Evolutionary conservation across 2,329 filamentous ascomycete species (phyloP).

Genomic region (Aspergillus oerlinghausenensis): DNA sequence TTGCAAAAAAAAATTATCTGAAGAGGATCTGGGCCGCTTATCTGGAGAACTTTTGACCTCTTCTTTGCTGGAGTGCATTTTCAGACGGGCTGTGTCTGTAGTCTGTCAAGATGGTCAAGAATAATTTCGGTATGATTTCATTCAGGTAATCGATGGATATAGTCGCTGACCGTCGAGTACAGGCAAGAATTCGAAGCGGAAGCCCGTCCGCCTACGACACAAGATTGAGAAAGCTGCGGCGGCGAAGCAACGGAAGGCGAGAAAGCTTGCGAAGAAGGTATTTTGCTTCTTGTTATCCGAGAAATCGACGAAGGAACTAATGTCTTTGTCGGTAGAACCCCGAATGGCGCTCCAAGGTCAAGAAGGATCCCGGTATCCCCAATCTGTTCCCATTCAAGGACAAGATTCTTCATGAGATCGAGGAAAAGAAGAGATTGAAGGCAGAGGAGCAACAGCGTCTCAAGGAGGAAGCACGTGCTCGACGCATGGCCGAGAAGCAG

Average conservation of each 20-base stretch:
- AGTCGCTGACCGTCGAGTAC: conserved; percentile 5
- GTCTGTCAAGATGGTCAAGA: conserved; percentile 36
- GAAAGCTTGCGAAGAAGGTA: conserved; percentile 82
- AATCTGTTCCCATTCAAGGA: conserved; percentile 98
- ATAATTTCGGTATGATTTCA: conserved; percentile 26
- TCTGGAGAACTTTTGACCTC: conserved; percentile 10
- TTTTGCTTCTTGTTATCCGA: background rate
- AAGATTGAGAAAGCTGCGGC: conserved; percentile 92
- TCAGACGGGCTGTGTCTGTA: conserved; percentile 2
- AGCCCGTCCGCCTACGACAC: conserved; percentile 80
- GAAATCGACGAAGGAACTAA: conserved; percentile 5
- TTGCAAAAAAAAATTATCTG: conserved; percentile 23
- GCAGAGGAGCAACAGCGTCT: conserved; percentile 69
- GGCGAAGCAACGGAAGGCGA: conserved; percentile 84
- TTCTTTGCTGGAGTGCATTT: conserved; percentile 9
- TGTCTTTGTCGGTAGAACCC: conserved; percentile 60
- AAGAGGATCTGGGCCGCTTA: conserved; percentile 16
- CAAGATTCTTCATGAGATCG: conserved; percentile 87
- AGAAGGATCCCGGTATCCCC: conserved; percentile 97
- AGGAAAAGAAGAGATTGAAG: conserved; percentile 77
- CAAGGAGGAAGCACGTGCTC: conserved; percentile 59
- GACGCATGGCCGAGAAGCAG: conserved; percentile 38
- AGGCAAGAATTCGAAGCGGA: conserved; percentile 96
- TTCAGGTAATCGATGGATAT: background rate
- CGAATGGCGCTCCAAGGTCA: conserved; percentile 89